Evolutionary conservation across 352 stramenopile genomes (phyloP).

Genomic region (Phytopythium helicoides): DNA sequence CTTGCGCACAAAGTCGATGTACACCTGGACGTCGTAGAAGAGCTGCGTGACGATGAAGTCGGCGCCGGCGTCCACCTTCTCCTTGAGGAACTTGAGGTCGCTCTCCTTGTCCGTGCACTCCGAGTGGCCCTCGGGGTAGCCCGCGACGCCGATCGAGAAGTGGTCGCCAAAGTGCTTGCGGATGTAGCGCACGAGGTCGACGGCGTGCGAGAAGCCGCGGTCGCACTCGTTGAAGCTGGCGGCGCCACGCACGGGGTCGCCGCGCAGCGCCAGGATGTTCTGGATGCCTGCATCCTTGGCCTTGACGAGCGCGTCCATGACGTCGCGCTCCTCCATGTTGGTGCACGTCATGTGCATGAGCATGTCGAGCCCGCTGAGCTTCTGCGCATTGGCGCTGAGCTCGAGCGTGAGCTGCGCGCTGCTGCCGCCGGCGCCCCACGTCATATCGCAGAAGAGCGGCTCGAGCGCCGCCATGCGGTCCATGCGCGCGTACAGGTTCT

Average conservation of each 20-base stretch:
- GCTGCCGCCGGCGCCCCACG: conserved; percentile 97
- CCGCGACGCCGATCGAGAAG: conserved; percentile 97
- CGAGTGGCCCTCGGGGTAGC: conserved; percentile 97
- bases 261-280: conserved; percentile 98
- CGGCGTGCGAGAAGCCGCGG: conserved; percentile 91
- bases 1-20: conserved; percentile 92
- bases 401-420: conserved; percentile 96
- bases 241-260: conserved; percentile 93
- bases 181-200: conserved; percentile 98
- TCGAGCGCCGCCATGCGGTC: conserved; percentile 94
- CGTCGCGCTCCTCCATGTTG: conserved; percentile 95
- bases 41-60: conserved; percentile 99
- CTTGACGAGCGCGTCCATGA: conserved; percentile 91
- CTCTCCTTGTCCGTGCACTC: conserved; percentile 86
- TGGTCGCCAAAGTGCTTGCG: conserved; percentile 91
- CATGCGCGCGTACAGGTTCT: conserved; percentile 98
- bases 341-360: conserved; percentile 98
- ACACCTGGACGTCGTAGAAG: conserved; percentile 98
- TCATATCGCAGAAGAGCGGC: conserved; percentile 98
- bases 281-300: conserved; percentile 93
- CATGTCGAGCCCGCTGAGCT: conserved; percentile 90
- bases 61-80: conserved; percentile 96
- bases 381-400: conserved; percentile 90
- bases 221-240: conserved; percentile 89
- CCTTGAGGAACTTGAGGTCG: conserved; percentile 97